Base-by-base conservation (phyloP, 208 protist genomes). In the Wallacemonas sp. region DNA sequence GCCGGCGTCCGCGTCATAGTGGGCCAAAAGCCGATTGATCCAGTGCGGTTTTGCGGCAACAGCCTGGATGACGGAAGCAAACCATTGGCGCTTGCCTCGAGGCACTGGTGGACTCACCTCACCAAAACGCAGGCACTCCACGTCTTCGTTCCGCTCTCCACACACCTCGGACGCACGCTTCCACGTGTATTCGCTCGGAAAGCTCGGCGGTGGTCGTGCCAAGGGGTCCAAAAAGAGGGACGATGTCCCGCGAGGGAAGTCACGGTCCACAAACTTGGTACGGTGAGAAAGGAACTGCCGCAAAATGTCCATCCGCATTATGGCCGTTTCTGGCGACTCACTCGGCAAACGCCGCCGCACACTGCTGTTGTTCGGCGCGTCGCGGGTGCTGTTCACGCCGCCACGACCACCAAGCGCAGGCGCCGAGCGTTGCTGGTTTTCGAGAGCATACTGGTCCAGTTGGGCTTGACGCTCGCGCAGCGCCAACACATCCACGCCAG, bases 201-300 rank as follows among this genome's bases (percentile, higher is more conserved):
- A 89, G 56, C 75, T 55, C 1, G 61, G 11, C 15, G 83, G 82
- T 19, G 67, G 45, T 12, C 66, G 66, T n/a, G 46, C 63, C n/a
- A 73, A 66, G n/a, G 87, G 75, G 66, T 90, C 85, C 9, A 90
- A 41, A 62, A 80, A 97, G 15, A 94, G 68, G 21, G 87, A 94
- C 8, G 89, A 93, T 2, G 68, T 65, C 51, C 85, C 88, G 28
- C 80, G 78, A 0, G 91, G 89, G 56, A 97, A 97, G 44, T 94
- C 89, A 15, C 81, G 73, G 65, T 97, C 91, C 28, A 72, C 49
- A 58, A 83, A 92, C 44, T 76, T 70, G 39, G 67, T 41, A 1
- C 80, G 84, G 15, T 69, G 83, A 27, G 64, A 49, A 24, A 84
- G 61, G 60, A 76, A 82, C 12, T 58, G 60, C 11, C 72, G 59